These are phyloP conservation scores for Mortierella hygrophila DNA, from an alignment of 192 early-diverging fungal species.

Conservation along the genomic window DNA sequence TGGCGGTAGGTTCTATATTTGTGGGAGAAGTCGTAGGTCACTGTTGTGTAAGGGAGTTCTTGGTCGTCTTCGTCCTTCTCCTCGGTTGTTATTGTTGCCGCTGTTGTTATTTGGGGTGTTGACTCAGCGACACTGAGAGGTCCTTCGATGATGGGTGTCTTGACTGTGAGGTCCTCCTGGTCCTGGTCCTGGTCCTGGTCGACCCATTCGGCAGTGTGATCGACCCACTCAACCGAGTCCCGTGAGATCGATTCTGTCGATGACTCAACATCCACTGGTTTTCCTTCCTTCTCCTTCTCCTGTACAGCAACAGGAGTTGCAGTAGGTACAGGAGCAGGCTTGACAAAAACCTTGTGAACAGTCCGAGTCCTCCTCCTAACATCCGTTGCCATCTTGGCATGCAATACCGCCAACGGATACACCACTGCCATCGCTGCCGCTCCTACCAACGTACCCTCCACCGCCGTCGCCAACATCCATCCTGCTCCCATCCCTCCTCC, in stretches of 20 bases:
- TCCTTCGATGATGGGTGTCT: not conserved
- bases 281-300: not conserved
- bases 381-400: constrained; percentile 42
- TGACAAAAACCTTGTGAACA: not conserved
- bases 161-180: not conserved
- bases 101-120: not conserved
- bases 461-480: constrained; percentile 21
- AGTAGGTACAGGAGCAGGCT: not conserved
- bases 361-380: constrained; percentile 11
- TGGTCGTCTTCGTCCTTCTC: not conserved
- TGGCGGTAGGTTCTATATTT: constrained; percentile 17
- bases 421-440: constrained; percentile 8
- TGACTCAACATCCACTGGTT: not conserved
- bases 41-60: not conserved
- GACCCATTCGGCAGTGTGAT: constrained; percentile 4
- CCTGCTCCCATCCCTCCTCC: not conserved
- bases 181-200: not conserved
- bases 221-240: constrained; percentile 28
- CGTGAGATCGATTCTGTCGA: not conserved
- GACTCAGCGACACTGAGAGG: not conserved
- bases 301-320: not conserved
- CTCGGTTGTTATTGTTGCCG: not conserved
- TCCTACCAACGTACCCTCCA: constrained; percentile 13
- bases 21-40: constrained; percentile 19
- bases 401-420: constrained; percentile 21